Evolutionary conservation across 1,284 basidiomycete species (phyloP).

Genomic region (Mycena citricolor): DNA sequence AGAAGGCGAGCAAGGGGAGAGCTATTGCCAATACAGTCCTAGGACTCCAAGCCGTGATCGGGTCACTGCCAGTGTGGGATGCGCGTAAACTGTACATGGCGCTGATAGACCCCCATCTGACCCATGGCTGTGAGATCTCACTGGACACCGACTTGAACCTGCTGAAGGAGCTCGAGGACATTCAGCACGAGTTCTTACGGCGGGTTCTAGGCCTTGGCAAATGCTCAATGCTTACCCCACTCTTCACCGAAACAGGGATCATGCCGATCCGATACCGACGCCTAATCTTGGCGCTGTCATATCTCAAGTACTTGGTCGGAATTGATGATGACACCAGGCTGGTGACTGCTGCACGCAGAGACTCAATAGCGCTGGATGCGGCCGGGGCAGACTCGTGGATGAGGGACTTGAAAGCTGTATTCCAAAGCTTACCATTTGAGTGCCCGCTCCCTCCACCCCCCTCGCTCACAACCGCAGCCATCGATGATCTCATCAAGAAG

Average conservation of each 20-base stretch:
- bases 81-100: conserved; percentile 28
- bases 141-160: conserved; percentile 18
- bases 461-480: background rate
- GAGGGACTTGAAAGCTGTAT: no score
- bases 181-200: conserved; percentile 15
- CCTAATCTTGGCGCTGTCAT: conserved; percentile 3
- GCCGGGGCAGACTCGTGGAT: no score
- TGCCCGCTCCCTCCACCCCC: no score
- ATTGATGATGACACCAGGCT: no score
- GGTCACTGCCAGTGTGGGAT: conserved; percentile 20
- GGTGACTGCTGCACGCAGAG: no score
- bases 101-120: conserved; percentile 33
- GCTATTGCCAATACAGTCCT: conserved; percentile 19
- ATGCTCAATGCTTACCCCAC: conserved; percentile 3
- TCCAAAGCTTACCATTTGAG: no score
- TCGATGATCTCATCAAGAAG: background rate
- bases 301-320: background rate
- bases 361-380: no score
- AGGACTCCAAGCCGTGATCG: conserved; percentile 23
- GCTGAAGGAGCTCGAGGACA: background rate
- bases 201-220: conserved; percentile 11
- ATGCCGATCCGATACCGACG: conserved; percentile 15
- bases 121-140: conserved; percentile 27
- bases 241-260: conserved; percentile 20
- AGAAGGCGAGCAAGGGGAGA: conserved; percentile 25